A percentile compares a stretch with the other conserved stretches of the same genome.
These are phyloP conservation scores for Sclerospora graminicola DNA, from an alignment of 352 stramenopile species.

Conservation along the genomic window DNA sequence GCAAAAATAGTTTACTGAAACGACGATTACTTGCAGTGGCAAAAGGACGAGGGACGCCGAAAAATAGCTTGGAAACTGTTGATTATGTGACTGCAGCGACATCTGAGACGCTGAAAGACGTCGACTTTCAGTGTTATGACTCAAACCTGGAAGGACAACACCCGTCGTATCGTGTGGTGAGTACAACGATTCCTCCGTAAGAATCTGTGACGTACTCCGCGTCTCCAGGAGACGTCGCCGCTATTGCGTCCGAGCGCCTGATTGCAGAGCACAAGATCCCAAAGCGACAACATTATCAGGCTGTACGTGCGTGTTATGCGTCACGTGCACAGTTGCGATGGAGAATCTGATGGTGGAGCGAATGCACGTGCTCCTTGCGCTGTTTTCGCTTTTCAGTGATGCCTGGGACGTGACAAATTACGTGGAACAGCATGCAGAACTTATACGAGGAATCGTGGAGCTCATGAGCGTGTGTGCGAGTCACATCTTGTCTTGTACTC, in stretches of 20 bases:
- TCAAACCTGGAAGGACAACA: conserved; percentile 19
- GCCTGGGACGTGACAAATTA: no score
- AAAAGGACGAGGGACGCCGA: conserved; percentile 31
- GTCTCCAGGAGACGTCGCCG: conserved; percentile 18
- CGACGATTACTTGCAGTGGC: conserved; percentile 45
- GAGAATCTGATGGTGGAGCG: no score
- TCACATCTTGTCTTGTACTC: no score
- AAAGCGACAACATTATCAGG: conserved; percentile 54
- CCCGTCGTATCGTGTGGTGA: conserved; percentile 20
- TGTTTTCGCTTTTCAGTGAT: no score
- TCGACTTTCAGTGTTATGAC: conserved; percentile 66
- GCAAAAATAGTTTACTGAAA: conserved; percentile 32
- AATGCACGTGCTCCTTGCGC: no score
- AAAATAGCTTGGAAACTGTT: conserved; percentile 51
- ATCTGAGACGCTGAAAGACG: conserved; percentile 1
- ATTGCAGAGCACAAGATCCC: conserved; percentile 44
- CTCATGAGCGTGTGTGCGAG: no score
- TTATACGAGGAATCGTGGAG: no score
- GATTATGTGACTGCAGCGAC: conserved; percentile 33
- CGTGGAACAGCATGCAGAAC: no score
- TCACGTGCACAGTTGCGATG: no score
- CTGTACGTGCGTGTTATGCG: no score
- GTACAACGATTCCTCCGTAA: conserved; percentile 26
- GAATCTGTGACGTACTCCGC: conserved; percentile 14
- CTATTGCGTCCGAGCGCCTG: conserved; percentile 41